phyloP scores from a whole-genome alignment of 345 rosid genomes.

The Rhizophora apiculata region DNA sequence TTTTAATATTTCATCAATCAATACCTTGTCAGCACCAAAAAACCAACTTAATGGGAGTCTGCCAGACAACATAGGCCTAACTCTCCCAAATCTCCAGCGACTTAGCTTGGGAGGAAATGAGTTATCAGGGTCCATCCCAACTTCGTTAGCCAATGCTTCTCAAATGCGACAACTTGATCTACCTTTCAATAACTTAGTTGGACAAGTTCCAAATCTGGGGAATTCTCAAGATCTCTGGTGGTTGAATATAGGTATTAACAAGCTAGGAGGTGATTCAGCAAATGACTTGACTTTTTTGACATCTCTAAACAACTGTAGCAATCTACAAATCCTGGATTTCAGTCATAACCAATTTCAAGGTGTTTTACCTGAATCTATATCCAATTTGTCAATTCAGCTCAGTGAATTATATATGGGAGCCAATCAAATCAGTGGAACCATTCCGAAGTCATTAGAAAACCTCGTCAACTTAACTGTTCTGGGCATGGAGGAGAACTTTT shows the following conservation, averaged over 20 bases:
- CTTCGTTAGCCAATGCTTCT: constrained; percentile 17
- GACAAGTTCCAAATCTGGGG: constrained; percentile 14
- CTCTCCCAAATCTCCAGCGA: not conserved
- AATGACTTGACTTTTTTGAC: constrained; percentile 12
- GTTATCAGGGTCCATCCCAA: constrained; percentile 9
- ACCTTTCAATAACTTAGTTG: constrained; percentile 3
- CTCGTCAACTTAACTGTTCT: not conserved
- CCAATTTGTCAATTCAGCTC: constrained; percentile 3
- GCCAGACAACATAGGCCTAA: constrained; percentile 15
- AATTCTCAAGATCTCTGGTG: not conserved
- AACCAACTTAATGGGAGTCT: constrained; percentile 9
- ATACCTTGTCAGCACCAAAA: not conserved
- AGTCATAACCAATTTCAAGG: constrained; percentile 8
- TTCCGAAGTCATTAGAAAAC: constrained; percentile 1
- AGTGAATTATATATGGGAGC: not conserved
- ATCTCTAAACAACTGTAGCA: constrained; percentile 9
- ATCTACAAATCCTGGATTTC: constrained; percentile 3
- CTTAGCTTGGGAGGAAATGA: constrained; percentile 5
- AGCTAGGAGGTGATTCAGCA: constrained; percentile 13
- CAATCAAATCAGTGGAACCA: constrained; percentile 10
- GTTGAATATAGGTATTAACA: constrained; percentile 3
- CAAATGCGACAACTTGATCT: not conserved
- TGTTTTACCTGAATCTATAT: not conserved
- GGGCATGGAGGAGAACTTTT: constrained; percentile 8
- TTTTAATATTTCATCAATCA: constrained; percentile 12